Evolutionary conservation across 176 grass and related monocot genomes (phyloP).

Genomic region (Aegilops umbellulata): DNA sequence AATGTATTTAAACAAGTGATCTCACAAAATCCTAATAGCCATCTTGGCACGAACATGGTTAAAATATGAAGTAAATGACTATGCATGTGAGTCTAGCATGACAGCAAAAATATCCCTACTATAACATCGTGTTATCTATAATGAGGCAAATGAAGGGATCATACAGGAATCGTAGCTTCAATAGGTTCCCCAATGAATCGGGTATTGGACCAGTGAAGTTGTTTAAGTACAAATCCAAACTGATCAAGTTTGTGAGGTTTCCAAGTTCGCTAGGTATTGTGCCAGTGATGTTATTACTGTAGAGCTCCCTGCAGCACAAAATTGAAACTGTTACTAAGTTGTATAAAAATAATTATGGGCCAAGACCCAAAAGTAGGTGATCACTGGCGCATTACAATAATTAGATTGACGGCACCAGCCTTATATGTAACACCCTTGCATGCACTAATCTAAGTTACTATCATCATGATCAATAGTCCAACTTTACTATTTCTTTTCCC

Average conservation of each 20-base stretch:
- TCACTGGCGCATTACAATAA: background rate
- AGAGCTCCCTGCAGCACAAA: slow-evolving; percentile 65
- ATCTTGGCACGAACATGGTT: background rate
- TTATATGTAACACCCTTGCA: background rate
- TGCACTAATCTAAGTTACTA: background rate
- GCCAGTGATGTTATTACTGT: slow-evolving; percentile 92
- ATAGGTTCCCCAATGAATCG: slow-evolving; percentile 67
- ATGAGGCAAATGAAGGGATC: slow-evolving; percentile 19
- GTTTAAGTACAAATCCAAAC: slow-evolving; percentile 92
- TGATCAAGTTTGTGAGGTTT: slow-evolving; percentile 85
- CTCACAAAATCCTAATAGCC: background rate
- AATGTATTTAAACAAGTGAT: background rate
- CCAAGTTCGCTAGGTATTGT: slow-evolving; percentile 78
- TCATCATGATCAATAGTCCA: background rate
- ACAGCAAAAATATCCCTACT: background rate
- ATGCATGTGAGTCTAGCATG: background rate
- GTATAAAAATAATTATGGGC: background rate
- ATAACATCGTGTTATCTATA: background rate
- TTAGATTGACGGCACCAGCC: background rate
- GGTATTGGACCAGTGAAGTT: slow-evolving; percentile 80
- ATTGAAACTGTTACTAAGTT: slow-evolving; percentile 27
- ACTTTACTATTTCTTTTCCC: background rate
- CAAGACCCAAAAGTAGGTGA: background rate
- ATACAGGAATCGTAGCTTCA: slow-evolving; percentile 90
- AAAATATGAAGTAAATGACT: background rate